Evolutionary conservation across 1,139 yeast species (phyloP), one percentile per base, ranked within the genome.

Genomic region (Candida gigantensis): DNA sequence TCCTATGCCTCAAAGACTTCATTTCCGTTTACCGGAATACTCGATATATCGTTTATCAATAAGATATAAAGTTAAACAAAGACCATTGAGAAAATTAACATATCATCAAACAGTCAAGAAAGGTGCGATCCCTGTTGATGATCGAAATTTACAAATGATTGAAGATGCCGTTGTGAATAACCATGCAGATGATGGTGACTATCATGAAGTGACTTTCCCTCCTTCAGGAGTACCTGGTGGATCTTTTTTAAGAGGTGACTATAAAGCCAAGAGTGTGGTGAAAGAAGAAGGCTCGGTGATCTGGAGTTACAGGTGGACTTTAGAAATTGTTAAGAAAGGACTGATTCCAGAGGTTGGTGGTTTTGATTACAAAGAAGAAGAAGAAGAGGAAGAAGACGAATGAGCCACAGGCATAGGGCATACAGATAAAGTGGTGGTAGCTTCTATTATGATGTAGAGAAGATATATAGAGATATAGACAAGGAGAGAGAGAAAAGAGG

Each of bases 141-240:
- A 55, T 7, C 50, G 67, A 32, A 52, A 53, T 12, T 51, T 53
- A 20, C 45, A 46, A 4, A 46, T 66, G 35, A 39, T 49, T 13
- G 57, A 54, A 6, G 50, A 45, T 16, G 60, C 55, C 8, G 32
- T 40, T 1, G 52, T 50, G 14, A 59, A 54, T 35, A 46, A 43
- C 28, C 51, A 43, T 15, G 43, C 36, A 3, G 37, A 37, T 24
- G 39, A 37, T 3, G 41, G 37, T n/a, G 52, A 45, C 7, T 48
- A 46, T 9, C 51, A 54, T 24, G 50, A 46, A 25, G 50, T 56
- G 4, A 49, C 55, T 5, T 60, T 67, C 32, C 57, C 57, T 0
- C 57, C 60, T 3, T 71, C 64, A 24, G 51, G 55, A 9, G 46
- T 67, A 4, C 72, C 73, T 0, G 60, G 62, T 8, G 73, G 73